Percentiles rank a stretch among this genome's conserved stretches.
Conservation (phyloP, 768 basidiomycete genomes). For the Russula foetens region DNA sequence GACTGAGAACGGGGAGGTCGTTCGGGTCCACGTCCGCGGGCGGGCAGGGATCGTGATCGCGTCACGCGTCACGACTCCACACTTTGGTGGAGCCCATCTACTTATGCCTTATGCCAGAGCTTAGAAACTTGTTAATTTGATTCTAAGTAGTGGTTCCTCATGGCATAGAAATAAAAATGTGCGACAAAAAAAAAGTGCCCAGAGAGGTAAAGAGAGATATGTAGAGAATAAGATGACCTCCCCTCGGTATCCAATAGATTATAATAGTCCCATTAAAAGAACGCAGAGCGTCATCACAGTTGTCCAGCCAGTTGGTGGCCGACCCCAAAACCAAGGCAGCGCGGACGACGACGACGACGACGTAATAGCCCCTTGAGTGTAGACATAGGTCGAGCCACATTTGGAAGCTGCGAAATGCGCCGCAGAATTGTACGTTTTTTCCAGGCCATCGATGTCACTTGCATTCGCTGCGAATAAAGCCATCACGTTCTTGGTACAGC, state of each 20-base stretch:
- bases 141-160: no score
- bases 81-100: no score
- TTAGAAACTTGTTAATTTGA: no score
- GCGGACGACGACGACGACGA: slow-evolving; percentile 10
- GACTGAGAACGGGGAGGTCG: no score
- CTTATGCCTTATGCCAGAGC: no score
- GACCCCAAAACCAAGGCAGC: neutral
- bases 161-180: no score
- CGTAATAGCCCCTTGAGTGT: neutral
- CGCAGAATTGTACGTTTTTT: slow-evolving; percentile 41
- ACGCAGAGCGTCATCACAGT: neutral
- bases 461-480: slow-evolving; percentile 38
- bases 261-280: neutral
- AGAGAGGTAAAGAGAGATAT: no score
- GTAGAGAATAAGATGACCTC: no score
- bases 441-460: slow-evolving; percentile 31
- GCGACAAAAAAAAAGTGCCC: no score
- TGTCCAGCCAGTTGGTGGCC: neutral
- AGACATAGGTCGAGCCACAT: slow-evolving; percentile 46
- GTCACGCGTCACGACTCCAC: no score
- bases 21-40: no score
- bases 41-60: no score
- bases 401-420: slow-evolving; percentile 36
- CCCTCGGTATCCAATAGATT: neutral
- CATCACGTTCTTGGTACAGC: slow-evolving; percentile 57